phyloP scores from a whole-genome alignment of 257 asterid genomes.

The Lycium barbarum region DNA sequence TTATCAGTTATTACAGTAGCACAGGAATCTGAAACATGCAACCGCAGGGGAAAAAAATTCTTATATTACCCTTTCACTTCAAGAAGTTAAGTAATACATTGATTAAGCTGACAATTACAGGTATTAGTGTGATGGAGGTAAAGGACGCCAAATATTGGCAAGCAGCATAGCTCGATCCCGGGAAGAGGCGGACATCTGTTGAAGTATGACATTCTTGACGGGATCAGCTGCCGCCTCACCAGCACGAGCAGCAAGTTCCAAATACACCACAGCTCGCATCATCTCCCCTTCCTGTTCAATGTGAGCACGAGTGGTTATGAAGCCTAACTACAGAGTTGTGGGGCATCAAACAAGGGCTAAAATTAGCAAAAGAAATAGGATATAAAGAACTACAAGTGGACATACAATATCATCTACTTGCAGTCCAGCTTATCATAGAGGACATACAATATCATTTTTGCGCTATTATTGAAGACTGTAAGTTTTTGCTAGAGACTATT shows the following conservation, averaged over 20 bases:
- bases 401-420: background rate
- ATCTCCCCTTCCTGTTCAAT: slow-evolving; percentile 80
- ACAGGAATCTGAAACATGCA: too few relatives aligned
- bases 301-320: background rate
- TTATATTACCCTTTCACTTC: background rate
- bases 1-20: too few relatives aligned
- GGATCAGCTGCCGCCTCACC: slow-evolving; percentile 79
- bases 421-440: background rate
- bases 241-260: slow-evolving; percentile 84
- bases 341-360: background rate
- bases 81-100: background rate
- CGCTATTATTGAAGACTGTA: background rate
- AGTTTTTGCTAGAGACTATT: background rate
- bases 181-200: slow-evolving; percentile 59
- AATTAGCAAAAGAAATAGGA: background rate
- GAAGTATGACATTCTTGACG: slow-evolving; percentile 68
- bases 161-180: slow-evolving; percentile 65
- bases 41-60: too few relatives aligned
- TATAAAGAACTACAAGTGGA: background rate
- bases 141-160: slow-evolving; percentile 65
- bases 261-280: slow-evolving; percentile 91
- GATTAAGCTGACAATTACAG: background rate
- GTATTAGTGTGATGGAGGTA: slow-evolving; percentile 50
- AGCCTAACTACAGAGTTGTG: background rate
- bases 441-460: background rate